Evolutionary conservation across 306 rosid genomes (phyloP).

Genomic region (Fragaria vesca): DNA sequence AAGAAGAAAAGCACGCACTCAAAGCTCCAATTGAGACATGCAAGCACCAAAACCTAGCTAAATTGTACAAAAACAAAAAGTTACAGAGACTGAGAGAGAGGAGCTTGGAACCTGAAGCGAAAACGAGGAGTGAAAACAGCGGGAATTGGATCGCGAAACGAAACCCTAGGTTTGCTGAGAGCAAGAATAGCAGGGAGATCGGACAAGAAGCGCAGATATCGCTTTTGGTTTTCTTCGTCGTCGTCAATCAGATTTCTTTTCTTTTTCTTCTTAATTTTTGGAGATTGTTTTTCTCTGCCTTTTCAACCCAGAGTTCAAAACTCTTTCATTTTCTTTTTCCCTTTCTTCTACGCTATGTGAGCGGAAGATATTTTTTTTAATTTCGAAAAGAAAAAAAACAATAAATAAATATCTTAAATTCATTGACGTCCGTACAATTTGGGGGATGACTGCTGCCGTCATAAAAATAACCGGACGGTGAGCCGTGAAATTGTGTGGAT

Average conservation of each 20-base stretch:
- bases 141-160: conserved; percentile 20
- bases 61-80: neutral
- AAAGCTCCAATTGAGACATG: conserved; percentile 5
- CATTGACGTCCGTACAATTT: conserved; percentile 9
- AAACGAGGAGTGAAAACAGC: conserved; percentile 18
- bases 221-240: conserved; percentile 20
- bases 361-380: neutral
- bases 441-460: conserved; percentile 16
- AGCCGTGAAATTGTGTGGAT: conserved; percentile 17
- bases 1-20: conserved; percentile 2
- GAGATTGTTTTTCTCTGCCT: conserved; percentile 40
- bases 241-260: conserved; percentile 26
- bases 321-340: conserved; percentile 16
- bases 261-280: neutral
- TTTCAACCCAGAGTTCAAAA: conserved; percentile 34
- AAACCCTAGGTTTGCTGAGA: conserved; percentile 29
- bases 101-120: conserved; percentile 30
- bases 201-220: conserved; percentile 32
- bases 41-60: conserved; percentile 15
- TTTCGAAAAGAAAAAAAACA: neutral
- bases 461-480: conserved; percentile 11
- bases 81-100: conserved; percentile 3
- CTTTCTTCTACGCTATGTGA: conserved; percentile 24
- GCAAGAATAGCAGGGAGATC: conserved; percentile 21
- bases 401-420: conserved; percentile 12